A percentile compares a stretch with the other conserved stretches of the same genome.
Conservation (phyloP, 257 asterid species). For the Lavandula angustifolia region DNA sequence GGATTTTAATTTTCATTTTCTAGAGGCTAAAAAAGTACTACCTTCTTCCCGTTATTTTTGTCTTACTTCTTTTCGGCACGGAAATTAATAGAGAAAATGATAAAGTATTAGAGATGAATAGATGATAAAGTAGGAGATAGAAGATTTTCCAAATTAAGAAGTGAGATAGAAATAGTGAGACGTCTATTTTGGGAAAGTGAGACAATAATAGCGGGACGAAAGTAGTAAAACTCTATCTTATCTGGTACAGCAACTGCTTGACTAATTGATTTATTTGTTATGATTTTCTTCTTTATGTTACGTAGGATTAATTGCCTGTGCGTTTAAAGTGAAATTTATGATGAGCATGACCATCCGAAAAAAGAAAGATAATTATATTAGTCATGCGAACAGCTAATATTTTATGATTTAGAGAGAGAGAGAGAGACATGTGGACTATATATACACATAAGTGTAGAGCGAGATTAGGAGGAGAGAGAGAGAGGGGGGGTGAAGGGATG, state of each 20-base stretch:
- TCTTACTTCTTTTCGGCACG: too few species aligned
- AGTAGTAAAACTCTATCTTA: too few species aligned
- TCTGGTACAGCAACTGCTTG: not conserved
- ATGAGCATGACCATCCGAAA: conserved; percentile 10
- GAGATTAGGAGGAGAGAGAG: conserved; percentile 17
- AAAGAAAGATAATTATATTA: conserved; percentile 2
- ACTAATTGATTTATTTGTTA: not conserved
- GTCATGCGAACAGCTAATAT: conserved; percentile 15
- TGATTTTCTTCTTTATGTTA: not conserved
- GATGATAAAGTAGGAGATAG: too few species aligned
- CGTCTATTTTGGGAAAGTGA: too few species aligned
- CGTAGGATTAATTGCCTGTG: not conserved
- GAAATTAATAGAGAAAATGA: too few species aligned
- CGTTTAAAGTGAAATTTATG: conserved; percentile 3
- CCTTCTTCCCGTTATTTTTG: too few species aligned
- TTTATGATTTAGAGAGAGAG: conserved; percentile 19
- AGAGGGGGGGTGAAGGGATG: conserved; percentile 16
- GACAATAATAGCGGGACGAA: too few species aligned
- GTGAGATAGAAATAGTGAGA: too few species aligned
- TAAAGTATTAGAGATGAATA: too few species aligned
- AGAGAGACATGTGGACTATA: too few species aligned
- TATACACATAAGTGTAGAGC: too few species aligned
- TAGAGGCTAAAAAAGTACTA: not conserved
- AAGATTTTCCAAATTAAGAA: too few species aligned
- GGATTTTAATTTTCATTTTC: not conserved